Base-by-base conservation (phyloP, 1,139 yeast species). In the Debaryomyces singareniensis region DNA sequence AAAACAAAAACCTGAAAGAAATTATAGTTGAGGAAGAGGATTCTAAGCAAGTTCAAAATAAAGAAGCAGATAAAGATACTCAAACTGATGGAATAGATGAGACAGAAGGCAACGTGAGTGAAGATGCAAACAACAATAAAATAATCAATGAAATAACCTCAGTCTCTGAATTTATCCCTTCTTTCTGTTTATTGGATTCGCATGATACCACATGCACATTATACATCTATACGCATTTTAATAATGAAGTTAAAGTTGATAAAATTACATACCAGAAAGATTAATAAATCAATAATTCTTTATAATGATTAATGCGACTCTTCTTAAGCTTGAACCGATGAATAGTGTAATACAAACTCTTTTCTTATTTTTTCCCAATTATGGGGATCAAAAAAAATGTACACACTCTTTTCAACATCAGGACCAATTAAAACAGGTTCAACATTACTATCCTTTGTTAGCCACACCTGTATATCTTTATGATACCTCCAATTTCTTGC, bases 401-500 rank as follows among this genome's bases (percentile, higher is more conserved):
- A 93, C n/a, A 89, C 81, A 2, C 98, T 97, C 39, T 91, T 76
- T 58, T 93, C 98, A 29, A 91, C 87, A 39, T 83, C 84, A 31
- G 79, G 82, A 18, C 86, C 76, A 33, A 86, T 87, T 43, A 80
- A 81, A 11, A 85, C 75, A 1, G 97, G 96, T 52, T 91, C 97
- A 39, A 81, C 78, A 45, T 78, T 75, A 24, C 95, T 85, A 48
- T 89, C 96, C 56, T 91, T 93, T 11, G 98, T 91, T 37, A 93
- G 64, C 98, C 98, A 93, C 29, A 93, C 87, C 58, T 89, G 94
- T 35, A 91, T 72, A 39, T 86, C 95, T 58, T 89, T 91, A 58
- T 93, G 98, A 49, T 85, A 93, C 42, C 98, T 73, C 99, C 99
- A 93, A 57, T 89, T 91, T 44, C 98, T 71, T 37, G 79, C 79